Evolutionary conservation across 2,329 filamentous ascomycete genomes (phyloP), one percentile per base, ranked within the genome.

Genomic region (Fusarium fujikuroi): DNA sequence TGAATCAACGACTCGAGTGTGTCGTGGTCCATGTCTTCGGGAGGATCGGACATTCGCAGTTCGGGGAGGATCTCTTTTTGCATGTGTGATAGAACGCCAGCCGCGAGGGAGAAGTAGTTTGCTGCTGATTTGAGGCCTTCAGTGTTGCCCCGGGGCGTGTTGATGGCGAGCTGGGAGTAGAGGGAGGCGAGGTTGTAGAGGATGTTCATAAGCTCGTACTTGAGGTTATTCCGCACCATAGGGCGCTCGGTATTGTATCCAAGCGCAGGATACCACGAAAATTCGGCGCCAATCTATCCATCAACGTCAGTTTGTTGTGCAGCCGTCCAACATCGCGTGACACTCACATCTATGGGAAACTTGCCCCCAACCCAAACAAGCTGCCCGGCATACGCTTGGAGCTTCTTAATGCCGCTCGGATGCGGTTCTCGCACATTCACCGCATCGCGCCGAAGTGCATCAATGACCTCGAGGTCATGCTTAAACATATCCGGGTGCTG

Each of bases 401-500:
- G 87, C 85, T 95, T 96, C 79, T 90, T 92, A 75, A 97, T 89
- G 28, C 95, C 95, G 80, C 92, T 97, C 9, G 89, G 86, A 80
- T 99, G 96, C 6, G 96, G 91, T 80, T 99, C 96, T 67, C 92
- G 90, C 5, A 96, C 92, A 81, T 95, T 94, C 62, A 97, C 87
- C n/a, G 96, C 96, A 80, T 97, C 93, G 70, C 89, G 89, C 9
- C 96, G 92, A 65, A 98, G 85, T 54, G 90, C 87, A 80, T 98
- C 95, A 78, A 99, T 95, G 74, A 92, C 89, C 79, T 95, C 91
- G 66, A 91, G 90, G 84, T 99, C 96, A 73, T 93, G 89, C 72
- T 91, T 90, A 83, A 99, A 99, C 92, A 97, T 97, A 82, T 98
- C 95, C 39, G 96, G 95, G 80, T 97, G 95, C 81, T 99, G 96